A percentile compares a stretch with the other conserved stretches of the same genome.
Conservation (phyloP, 2,329 filamentous ascomycete species). For the Ustulina deusta region DNA sequence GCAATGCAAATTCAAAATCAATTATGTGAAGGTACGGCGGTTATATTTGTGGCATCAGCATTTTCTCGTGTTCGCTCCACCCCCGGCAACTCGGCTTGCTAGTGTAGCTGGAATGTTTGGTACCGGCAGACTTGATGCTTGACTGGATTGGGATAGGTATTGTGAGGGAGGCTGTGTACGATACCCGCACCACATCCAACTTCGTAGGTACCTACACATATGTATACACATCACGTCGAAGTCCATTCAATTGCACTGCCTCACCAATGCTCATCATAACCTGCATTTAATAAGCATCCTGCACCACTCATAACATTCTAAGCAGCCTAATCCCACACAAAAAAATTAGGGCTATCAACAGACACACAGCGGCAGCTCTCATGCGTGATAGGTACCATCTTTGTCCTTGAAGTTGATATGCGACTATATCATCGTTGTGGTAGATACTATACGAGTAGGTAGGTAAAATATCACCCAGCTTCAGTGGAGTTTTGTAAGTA, state of each 20-base stretch:
- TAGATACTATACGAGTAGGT: not conserved
- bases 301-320: not conserved
- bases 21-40: not conserved
- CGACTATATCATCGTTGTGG: not conserved
- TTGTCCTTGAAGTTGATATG: not conserved
- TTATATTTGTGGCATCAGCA: not conserved
- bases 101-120: not conserved
- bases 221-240: too few relatives aligned
- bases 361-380: too few relatives aligned
- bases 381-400: too few relatives aligned
- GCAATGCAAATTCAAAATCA: not conserved
- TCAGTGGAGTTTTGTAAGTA: not conserved
- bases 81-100: not conserved
- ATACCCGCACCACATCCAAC: too few relatives aligned
- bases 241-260: slow-evolving; percentile 13
- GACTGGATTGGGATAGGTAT: not conserved
- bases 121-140: too few relatives aligned
- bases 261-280: not conserved
- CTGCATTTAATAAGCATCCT: not conserved
- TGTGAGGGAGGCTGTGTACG: slow-evolving; percentile 14
- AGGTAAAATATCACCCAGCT: not conserved
- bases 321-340: too few relatives aligned
- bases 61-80: slow-evolving; percentile 13
- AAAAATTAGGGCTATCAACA: too few relatives aligned
- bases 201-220: not conserved